These are phyloP conservation scores for Guyanaporus albipodus DNA, from an alignment of 768 basidiomycete species.

Conservation along the genomic window DNA sequence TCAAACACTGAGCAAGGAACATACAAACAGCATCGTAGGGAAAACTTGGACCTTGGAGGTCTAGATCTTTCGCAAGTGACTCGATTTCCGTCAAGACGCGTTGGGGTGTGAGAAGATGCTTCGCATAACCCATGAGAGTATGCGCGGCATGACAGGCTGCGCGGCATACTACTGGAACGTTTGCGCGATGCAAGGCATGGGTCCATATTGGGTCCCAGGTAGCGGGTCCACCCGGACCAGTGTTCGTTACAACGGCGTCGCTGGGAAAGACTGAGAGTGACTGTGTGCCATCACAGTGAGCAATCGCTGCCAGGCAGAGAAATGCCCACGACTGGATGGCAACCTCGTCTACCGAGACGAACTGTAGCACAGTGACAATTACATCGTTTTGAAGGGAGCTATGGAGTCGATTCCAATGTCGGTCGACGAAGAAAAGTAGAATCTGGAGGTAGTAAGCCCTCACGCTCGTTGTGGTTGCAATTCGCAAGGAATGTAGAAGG, in stretches of 20 bases:
- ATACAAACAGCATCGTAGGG: constrained; percentile 89
- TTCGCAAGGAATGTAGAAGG: constrained; percentile 49
- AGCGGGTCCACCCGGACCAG: constrained; percentile 14
- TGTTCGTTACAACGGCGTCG: not conserved
- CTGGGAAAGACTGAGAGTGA: constrained; percentile 1
- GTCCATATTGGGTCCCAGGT: constrained; percentile 86
- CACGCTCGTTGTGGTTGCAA: constrained; percentile 30
- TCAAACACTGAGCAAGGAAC: constrained; percentile 68
- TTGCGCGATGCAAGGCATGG: constrained; percentile 71
- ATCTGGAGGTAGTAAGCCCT: constrained; percentile 61
- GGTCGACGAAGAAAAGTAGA: constrained; percentile 79
- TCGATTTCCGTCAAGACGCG: constrained; percentile 73
- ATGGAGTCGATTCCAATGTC: constrained; percentile 69
- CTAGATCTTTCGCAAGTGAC: constrained; percentile 72
- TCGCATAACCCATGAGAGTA: constrained; percentile 45
- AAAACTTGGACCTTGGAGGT: constrained; percentile 84
- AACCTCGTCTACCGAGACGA: constrained; percentile 62
- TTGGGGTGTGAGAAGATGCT: constrained; percentile 47
- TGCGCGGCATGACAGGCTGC: constrained; percentile 73
- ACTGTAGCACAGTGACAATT: constrained; percentile 50
- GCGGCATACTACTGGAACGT: constrained; percentile 65
- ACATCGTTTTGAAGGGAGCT: constrained; percentile 53
- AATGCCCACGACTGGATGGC: constrained; percentile 82
- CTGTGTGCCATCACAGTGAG: constrained; percentile 41
- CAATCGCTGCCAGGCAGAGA: constrained; percentile 72